phyloP scores from a whole-genome alignment of 202 grass and related monocot genomes.

The Setaria italica region DNA sequence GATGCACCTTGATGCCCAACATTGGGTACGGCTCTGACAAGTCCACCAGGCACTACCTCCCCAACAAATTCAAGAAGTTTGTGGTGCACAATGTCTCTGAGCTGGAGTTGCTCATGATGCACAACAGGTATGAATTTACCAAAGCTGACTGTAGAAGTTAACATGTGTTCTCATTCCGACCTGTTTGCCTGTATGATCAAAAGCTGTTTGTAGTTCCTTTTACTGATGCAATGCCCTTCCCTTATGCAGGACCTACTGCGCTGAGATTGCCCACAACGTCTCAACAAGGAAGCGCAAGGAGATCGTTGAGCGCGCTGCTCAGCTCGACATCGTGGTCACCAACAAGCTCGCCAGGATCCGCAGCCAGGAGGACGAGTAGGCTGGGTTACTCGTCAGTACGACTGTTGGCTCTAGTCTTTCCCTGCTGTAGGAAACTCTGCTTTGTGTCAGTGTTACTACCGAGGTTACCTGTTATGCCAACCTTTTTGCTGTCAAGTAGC shows the following conservation, averaged over 20 bases:
- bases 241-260: slow-evolving; percentile 73
- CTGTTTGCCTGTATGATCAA: not conserved
- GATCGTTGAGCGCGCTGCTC: too few relatives aligned
- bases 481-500: slow-evolving; percentile 23
- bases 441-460: not conserved
- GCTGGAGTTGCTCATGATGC: slow-evolving; percentile 77
- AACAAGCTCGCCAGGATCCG: too few relatives aligned
- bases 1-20: slow-evolving; percentile 64
- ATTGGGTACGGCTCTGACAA: slow-evolving; percentile 78
- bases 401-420: not conserved
- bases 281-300: too few relatives aligned
- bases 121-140: slow-evolving; percentile 51
- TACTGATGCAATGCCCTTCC: not conserved
- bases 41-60: slow-evolving; percentile 60
- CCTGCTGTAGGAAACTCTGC: slow-evolving; percentile 33
- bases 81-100: slow-evolving; percentile 69
- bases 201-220: not conserved
- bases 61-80: slow-evolving; percentile 75
- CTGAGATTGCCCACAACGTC: slow-evolving; percentile 85
- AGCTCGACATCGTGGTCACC: too few relatives aligned
- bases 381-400: not conserved
- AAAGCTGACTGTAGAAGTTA: not conserved
- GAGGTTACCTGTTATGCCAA: slow-evolving; percentile 22
- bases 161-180: too few relatives aligned
- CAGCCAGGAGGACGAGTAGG: slow-evolving; percentile 1